Percentiles rank a stretch among this genome's conserved stretches.
phyloP scores from a whole-genome alignment of 768 basidiomycete genomes.

The Suillus spraguei region DNA sequence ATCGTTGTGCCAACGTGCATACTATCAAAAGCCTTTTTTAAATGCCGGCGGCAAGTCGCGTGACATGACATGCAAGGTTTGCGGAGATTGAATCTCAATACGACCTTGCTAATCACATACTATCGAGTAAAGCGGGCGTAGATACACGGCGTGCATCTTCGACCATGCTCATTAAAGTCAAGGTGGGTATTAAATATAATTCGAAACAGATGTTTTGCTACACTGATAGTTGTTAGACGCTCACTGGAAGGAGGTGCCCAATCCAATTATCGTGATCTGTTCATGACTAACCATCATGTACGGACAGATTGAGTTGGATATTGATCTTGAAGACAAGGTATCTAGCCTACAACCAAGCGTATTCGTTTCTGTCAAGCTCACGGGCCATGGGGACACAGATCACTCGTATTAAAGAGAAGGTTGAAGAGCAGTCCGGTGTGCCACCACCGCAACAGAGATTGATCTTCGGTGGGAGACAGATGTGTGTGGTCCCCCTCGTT shows the following conservation, averaged over 20 bases:
- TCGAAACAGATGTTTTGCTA: conserved; percentile 1
- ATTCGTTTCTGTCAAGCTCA: conserved; percentile 2
- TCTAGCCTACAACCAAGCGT: background rate
- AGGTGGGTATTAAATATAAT: conserved; percentile 47
- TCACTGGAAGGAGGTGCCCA: conserved; percentile 94
- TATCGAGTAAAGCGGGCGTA: background rate
- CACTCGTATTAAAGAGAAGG: conserved; percentile 92
- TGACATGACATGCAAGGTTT: background rate
- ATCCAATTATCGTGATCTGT: conserved; percentile 7
- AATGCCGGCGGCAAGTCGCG: too few relatives aligned
- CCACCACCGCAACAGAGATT: conserved; percentile 94
- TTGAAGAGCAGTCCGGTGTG: conserved; percentile 98
- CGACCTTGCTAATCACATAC: background rate
- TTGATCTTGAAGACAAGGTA: conserved; percentile 90
- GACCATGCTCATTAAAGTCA: conserved; percentile 87
- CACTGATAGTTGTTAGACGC: conserved; percentile 55
- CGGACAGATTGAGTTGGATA: conserved; percentile 88
- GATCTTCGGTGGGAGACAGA: conserved; percentile 90
- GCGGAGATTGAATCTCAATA: background rate
- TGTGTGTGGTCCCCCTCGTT: conserved; percentile 53
- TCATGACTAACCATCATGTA: conserved; percentile 15
- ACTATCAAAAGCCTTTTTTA: too few relatives aligned
- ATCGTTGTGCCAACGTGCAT: too few relatives aligned
- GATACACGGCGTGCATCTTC: background rate
- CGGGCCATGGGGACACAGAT: conserved; percentile 53